Percentiles rank a stretch among this genome's conserved stretches.
phyloP scores from a whole-genome alignment of 202 grass and related monocot genomes.

The Digitaria exilis region DNA sequence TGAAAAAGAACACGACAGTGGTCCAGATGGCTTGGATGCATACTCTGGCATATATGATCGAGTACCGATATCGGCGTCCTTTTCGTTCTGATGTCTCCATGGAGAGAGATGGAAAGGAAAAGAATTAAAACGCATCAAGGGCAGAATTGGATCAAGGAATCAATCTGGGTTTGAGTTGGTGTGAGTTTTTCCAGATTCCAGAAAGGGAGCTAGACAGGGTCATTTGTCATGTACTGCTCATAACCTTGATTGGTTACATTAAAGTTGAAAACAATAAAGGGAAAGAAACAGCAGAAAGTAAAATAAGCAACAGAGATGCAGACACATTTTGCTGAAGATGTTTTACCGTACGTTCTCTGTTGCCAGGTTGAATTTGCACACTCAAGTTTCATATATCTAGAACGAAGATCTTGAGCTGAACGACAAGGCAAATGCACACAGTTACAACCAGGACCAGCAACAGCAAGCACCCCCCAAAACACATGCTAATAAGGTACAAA shows the following conservation, averaged over 20 bases:
- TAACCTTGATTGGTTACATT: neutral
- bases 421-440: neutral
- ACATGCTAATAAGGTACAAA: neutral
- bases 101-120: constrained; percentile 12
- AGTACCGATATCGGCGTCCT: neutral
- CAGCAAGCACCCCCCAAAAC: neutral
- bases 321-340: neutral
- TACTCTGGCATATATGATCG: neutral
- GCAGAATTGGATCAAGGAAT: neutral
- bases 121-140: constrained; percentile 4
- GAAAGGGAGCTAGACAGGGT: neutral
- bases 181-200: neutral
- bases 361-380: neutral
- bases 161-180: neutral
- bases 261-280: constrained; percentile 10
- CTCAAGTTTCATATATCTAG: neutral
- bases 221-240: neutral
- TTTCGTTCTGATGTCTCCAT: neutral
- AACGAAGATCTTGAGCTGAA: neutral
- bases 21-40: constrained; percentile 8
- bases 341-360: neutral
- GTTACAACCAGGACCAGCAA: neutral
- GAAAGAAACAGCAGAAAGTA: neutral
- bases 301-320: neutral
- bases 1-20: neutral